phyloP scores from a whole-genome alignment of 192 early-diverging fungal species.

The Backusella tuberculispora region DNA sequence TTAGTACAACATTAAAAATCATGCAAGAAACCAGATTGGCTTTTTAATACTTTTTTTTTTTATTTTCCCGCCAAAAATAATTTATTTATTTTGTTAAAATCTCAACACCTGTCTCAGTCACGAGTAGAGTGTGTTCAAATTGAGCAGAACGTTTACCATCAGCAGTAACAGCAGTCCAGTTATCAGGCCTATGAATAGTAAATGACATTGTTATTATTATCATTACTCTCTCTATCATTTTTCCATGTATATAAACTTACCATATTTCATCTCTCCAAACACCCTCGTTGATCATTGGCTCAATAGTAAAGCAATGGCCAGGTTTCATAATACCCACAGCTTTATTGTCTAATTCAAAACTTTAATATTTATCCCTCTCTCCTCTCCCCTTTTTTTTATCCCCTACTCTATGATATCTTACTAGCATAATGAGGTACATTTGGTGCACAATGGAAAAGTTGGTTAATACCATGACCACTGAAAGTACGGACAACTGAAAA shows the following conservation, averaged over 20 bases:
- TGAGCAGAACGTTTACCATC: slow-evolving; percentile 97
- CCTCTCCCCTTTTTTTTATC: not conserved
- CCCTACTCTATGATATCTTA: slow-evolving; percentile 16
- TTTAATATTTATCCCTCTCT: not conserved
- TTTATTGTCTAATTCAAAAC: slow-evolving; percentile 70
- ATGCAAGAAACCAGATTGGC: not conserved
- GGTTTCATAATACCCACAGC: slow-evolving; percentile 93
- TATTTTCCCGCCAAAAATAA: slow-evolving; percentile 16
- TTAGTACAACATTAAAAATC: not conserved
- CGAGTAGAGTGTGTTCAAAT: slow-evolving; percentile 95
- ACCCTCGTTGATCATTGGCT: slow-evolving; percentile 98
- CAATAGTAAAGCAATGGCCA: slow-evolving; percentile 97
- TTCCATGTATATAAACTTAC: slow-evolving; percentile 6
- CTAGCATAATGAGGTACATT: slow-evolving; percentile 92
- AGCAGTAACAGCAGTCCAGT: slow-evolving; percentile 88
- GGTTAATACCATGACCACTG: slow-evolving; percentile 90
- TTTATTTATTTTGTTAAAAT: slow-evolving; percentile 59
- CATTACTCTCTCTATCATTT: not conserved
- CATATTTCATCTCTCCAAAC: slow-evolving; percentile 66
- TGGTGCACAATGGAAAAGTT: slow-evolving; percentile 89
- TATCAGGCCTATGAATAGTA: slow-evolving; percentile 55
- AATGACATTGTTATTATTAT: not conserved
- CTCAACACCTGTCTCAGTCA: slow-evolving; percentile 91
- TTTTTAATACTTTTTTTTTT: not conserved
- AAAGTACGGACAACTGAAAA: slow-evolving; percentile 92